Evolutionary conservation across 768 basidiomycete genomes (phyloP), one percentile per base, ranked within the genome.

Genomic region (Pleurotus eryngii): DNA sequence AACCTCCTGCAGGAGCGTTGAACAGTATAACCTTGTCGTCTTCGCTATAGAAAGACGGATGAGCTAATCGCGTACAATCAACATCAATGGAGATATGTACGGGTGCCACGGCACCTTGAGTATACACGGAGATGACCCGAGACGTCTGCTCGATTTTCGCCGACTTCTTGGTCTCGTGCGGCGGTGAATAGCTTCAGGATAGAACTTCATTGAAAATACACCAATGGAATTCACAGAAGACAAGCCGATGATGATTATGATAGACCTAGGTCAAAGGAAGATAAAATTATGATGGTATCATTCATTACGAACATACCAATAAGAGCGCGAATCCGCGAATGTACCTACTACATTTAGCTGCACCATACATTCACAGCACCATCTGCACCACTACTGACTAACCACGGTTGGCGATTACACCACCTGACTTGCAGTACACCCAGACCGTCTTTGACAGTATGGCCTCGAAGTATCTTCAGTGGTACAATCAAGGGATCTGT

Each of bases 401-500:
- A 80, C 97, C 96, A 98, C 54, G 96, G 95, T 60, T 95, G 87
- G 61, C 84, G 84, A 64, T 78, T 84, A 59, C 89, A 90, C 96
- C 97, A 99, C 69, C 80, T 85, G 57, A 95, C 76, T 66, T 94
- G 90, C 58, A 98, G 78, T 54, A 98, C 95, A 39, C 97, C 97
- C 20, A 98, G 80, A 1, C 90, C 91, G 27, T 95, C 92, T 59
- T 74, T 82, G 55, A 98, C 74, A 46, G 82, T 76, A 71, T 98
- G 97, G n/a, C 95, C 97, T 35, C 91, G 80, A 46, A 99, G 79
- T 53, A 98, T 96, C 74, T 98, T 98, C 66, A 99, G 76, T 17
- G 97, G 97, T 1, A 99, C 96, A 64, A 99, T 98, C 58, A 98
- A 78, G 30, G 97, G 96, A 72, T 99, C 96, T 46, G 92, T 95